Evolutionary conservation across 495 filamentous ascomycete species (phyloP).

Genomic region (Penicillium lagena): DNA sequence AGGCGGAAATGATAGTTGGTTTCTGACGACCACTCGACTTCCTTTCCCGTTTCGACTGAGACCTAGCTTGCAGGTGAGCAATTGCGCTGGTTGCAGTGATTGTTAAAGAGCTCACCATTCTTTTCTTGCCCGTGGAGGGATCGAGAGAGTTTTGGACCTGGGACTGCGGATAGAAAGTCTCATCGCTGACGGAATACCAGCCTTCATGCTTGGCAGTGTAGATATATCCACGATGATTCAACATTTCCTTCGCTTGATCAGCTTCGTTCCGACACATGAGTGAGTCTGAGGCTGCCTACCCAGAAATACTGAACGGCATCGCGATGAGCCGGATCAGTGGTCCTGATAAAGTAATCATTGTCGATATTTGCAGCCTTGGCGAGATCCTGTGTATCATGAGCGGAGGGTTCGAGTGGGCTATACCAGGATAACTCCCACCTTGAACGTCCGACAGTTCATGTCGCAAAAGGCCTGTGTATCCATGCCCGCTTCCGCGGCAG

Average conservation of each 20-base stretch:
- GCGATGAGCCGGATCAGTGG: conserved; percentile 73
- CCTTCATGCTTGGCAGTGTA: conserved; percentile 84
- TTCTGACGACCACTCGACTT: conserved; percentile 94
- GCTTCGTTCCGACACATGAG: not conserved
- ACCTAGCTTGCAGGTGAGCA: conserved; percentile 31
- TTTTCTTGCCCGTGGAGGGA: conserved; percentile 71
- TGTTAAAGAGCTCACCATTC: conserved; percentile 46
- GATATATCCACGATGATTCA: conserved; percentile 70
- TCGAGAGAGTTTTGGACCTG: conserved; percentile 68
- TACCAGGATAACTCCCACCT: conserved; percentile 17
- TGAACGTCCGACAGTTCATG: conserved; percentile 44
- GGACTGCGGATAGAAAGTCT: conserved; percentile 84
- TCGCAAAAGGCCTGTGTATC: conserved; percentile 59
- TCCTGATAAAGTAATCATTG: conserved; percentile 84
- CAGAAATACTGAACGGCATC: conserved; percentile 90
- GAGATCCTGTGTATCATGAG: conserved; percentile 41
- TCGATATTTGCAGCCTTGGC: conserved; percentile 60
- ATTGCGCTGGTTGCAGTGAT: not conserved
- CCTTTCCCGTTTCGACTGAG: conserved; percentile 79
- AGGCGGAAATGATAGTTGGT: conserved; percentile 92
- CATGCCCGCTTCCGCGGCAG: conserved; percentile 58
- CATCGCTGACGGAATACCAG: conserved; percentile 95
- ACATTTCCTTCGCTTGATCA: conserved; percentile 42
- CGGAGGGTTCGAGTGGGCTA: not conserved
- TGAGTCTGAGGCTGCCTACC: conserved; percentile 36